Conservation (phyloP, 805 yeast genomes). For the Kluyveromyces aestuarii region DNA sequence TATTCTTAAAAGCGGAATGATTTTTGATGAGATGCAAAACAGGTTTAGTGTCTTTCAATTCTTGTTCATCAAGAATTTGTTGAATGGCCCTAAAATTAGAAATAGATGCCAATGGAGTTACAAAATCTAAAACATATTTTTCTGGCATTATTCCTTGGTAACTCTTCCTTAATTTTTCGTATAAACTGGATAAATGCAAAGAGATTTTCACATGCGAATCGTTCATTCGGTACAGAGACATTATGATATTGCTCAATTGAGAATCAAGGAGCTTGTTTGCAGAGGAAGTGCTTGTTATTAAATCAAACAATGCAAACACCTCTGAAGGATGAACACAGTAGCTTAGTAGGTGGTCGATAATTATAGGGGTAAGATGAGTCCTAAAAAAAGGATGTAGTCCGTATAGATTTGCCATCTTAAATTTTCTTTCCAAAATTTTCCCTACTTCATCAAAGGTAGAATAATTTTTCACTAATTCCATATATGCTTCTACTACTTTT, state of each 20-base stretch:
- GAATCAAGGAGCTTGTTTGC: conserved; percentile 9
- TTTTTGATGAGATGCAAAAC: not conserved
- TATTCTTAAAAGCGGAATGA: not conserved
- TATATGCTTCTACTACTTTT: conserved; percentile 8
- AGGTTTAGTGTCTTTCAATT: not conserved
- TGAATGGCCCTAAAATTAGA: conserved; percentile 1
- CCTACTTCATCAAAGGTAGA: conserved; percentile 1
- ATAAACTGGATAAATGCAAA: conserved; percentile 9
- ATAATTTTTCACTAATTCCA: conserved; percentile 8
- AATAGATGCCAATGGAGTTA: not conserved
- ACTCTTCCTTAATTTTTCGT: conserved; percentile 3
- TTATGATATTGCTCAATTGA: conserved; percentile 7
- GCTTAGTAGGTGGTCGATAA: conserved; percentile 11
- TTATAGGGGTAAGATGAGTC: conserved; percentile 6
- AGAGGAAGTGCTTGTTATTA: conserved; percentile 7
- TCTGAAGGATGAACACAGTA: conserved; percentile 19
- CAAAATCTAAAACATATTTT: conserved; percentile 6
- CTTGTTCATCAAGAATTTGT: not conserved
- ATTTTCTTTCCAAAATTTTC: conserved; percentile 3
- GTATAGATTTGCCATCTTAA: not conserved
- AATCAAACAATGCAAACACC: conserved; percentile 10
- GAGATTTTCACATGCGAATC: conserved; percentile 7
- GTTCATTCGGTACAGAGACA: conserved; percentile 5
- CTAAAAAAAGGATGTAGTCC: conserved; percentile 16
- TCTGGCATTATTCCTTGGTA: conserved; percentile 6